These are phyloP conservation scores for Coelastrella sp. DNA, from an alignment of 139 green algal genomes.

Conservation along the genomic window DNA sequence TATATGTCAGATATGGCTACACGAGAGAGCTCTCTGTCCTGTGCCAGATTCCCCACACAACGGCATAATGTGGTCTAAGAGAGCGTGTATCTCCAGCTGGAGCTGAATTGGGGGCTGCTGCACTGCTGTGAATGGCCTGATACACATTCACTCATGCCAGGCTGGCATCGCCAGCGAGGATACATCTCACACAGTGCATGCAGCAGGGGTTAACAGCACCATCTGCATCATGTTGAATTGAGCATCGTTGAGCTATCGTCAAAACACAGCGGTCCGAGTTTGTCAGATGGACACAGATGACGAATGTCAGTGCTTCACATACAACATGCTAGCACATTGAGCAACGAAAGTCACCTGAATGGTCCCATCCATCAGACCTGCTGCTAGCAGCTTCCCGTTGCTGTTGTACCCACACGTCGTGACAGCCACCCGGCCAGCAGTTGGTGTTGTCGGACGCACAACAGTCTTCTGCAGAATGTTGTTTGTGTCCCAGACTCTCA, in stretches of 20 bases:
- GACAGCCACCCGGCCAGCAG: conserved; percentile 78
- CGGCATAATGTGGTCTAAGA: not conserved
- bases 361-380: conserved; percentile 90
- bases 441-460: conserved; percentile 82
- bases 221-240: no score
- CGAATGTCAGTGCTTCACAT: no score
- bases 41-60: not conserved
- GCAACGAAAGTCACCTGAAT: conserved; percentile 81
- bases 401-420: conserved; percentile 82
- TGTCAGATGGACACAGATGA: no score
- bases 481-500: conserved; percentile 87
- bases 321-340: not conserved
- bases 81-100: no score
- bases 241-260: no score
- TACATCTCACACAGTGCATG: not conserved
- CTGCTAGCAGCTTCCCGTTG: conserved; percentile 85
- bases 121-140: no score
- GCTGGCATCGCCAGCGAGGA: not conserved
- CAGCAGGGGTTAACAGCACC: no score
- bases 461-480: conserved; percentile 91
- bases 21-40: not conserved
- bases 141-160: not conserved
- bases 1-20: no score
- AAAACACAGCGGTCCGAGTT: no score
- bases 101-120: no score